Base-by-base conservation (phyloP, 2,329 filamentous ascomycete species). In the Penicillium sp. region DNA sequence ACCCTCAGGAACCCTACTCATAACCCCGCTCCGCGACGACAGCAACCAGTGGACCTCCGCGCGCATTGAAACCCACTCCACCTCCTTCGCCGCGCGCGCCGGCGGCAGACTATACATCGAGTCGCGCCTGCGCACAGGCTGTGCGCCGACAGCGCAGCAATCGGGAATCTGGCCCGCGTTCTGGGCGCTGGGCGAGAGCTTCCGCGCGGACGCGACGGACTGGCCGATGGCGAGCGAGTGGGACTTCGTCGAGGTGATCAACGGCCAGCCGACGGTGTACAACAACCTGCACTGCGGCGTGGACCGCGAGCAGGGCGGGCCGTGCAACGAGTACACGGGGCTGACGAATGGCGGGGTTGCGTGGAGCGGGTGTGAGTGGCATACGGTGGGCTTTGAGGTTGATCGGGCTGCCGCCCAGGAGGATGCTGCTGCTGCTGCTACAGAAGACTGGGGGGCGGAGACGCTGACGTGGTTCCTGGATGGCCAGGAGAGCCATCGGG, bases 381-480 rank as follows among this genome's bases (percentile, higher is more conserved):
- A 63, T 51, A 48, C 29, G 31, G 53, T 63, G 29, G 61, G 61
- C 17, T 60, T 63, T 45, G 56, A 60, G 53, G 61, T 63, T n/a
- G 61, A 63, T 46, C 60, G 57, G 13, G 31, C 8, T 46, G 26
- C 17, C 3, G 29, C 26, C 26, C 26, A 26, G 26, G 26, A 23
- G 21, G 19, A 9, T 5, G 19, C n/a, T 30, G 13, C 2, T 19
- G 15, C 31, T 5, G 19, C n/a, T 30, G 13, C 2, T 19, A 8
- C 31, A 19, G 19, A 7, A 19, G 19, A 7, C 2, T 60, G 61
- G 61, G 15, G 41, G 6, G 21, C 15, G 4, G 52, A 63, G 45
- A 54, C 21, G 9, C 26, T 63, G 19, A 46, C 7, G 15, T 63
- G 61, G 61, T 60, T 56, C 23, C 2, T 63, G 5, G 61, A 63